Conservation (phyloP, 2,329 filamentous ascomycete species). For the Microsporum canis region DNA sequence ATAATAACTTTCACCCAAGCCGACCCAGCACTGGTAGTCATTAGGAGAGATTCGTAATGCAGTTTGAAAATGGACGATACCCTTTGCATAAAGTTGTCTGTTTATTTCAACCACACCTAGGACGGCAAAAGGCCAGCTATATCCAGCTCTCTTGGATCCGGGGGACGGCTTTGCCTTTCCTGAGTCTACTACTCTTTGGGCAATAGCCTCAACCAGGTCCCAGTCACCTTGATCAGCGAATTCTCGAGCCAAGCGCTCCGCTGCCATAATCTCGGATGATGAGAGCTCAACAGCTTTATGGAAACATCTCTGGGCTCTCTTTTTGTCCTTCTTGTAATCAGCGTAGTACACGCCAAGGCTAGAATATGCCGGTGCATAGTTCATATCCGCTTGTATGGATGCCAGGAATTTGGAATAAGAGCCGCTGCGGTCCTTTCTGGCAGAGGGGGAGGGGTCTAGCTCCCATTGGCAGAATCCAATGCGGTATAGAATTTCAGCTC, state of each 20-base stretch:
- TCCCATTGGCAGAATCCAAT: conserved; percentile 84
- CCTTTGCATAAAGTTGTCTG: conserved; percentile 78
- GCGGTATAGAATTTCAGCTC: conserved; percentile 75
- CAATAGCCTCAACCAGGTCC: conserved; percentile 90
- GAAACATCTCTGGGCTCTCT: conserved; percentile 80
- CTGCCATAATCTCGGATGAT: conserved; percentile 70
- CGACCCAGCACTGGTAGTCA: conserved; percentile 94
- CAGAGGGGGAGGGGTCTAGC: conserved; percentile 58
- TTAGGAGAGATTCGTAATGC: conserved; percentile 71
- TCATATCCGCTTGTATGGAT: conserved; percentile 75
- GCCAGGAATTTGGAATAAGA: conserved; percentile 75
- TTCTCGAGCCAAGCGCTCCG: conserved; percentile 69
- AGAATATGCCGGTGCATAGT: conserved; percentile 82
- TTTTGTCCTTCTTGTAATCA: conserved; percentile 80
- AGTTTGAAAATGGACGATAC: conserved; percentile 83
- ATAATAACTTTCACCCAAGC: conserved; percentile 93
- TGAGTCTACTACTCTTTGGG: conserved; percentile 85
- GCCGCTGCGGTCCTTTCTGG: conserved; percentile 67
- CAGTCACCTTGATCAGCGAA: conserved; percentile 90
- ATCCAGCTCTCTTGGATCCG: conserved; percentile 81
- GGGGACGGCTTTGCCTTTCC: conserved; percentile 82
- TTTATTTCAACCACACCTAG: conserved; percentile 90
- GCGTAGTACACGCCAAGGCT: conserved; percentile 82
- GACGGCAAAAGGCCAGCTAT: conserved; percentile 93
- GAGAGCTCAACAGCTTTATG: conserved; percentile 94